phyloP scores from a whole-genome alignment of 495 filamentous ascomycete genomes.

The Bryoglossum gracile region DNA sequence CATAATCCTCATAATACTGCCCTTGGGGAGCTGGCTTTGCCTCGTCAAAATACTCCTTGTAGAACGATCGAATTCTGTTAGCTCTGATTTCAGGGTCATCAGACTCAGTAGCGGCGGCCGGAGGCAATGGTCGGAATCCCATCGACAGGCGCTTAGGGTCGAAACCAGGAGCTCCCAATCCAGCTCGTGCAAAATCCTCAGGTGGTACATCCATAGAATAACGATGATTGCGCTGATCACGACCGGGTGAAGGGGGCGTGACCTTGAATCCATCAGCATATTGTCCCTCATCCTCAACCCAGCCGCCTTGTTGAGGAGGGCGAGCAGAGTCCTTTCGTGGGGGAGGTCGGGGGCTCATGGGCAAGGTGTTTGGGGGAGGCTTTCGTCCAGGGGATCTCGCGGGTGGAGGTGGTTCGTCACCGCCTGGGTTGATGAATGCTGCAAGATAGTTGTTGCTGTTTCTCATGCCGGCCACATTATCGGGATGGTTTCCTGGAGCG shows the following conservation, averaged over 20 bases:
- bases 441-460: constrained; percentile 42
- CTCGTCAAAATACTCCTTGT: constrained; percentile 98
- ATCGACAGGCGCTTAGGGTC: constrained; percentile 75
- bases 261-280: constrained; percentile 57
- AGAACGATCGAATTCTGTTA: constrained; percentile 95
- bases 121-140: constrained; percentile 86
- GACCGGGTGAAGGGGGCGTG: constrained; percentile 37
- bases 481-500: background rate
- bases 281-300: constrained; percentile 36
- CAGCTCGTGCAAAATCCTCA: constrained; percentile 21
- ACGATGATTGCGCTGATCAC: constrained; percentile 18
- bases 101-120: constrained; percentile 63
- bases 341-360: constrained; percentile 23
- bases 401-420: background rate
- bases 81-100: constrained; percentile 90
- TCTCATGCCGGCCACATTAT: constrained; percentile 29
- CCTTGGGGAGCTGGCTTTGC: constrained; percentile 45
- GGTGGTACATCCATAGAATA: constrained; percentile 25
- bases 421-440: constrained; percentile 26
- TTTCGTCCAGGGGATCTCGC: background rate
- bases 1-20: constrained; percentile 65
- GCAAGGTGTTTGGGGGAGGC: constrained; percentile 10
- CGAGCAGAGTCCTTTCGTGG: constrained; percentile 35
- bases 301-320: background rate
- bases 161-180: constrained; percentile 47